phyloP scores from a whole-genome alignment of 1,284 basidiomycete genomes.

The Sanghuangporus baumii region DNA sequence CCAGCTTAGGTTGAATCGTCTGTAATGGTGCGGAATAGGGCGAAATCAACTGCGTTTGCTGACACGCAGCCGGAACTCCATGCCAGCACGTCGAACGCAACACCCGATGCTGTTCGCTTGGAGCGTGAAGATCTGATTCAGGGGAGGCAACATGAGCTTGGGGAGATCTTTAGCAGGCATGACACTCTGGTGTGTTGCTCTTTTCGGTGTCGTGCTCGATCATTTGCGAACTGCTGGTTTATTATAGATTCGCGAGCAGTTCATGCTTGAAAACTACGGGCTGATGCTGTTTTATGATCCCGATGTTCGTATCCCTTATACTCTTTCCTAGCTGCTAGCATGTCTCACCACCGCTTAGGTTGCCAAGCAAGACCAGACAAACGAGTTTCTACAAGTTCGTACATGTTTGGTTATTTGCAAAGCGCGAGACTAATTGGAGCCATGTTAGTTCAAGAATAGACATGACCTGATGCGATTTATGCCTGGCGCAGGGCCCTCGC shows the following conservation, averaged over 20 bases:
- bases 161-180: slow-evolving; percentile 58
- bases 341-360: slow-evolving; percentile 41
- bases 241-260: slow-evolving; percentile 70
- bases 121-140: slow-evolving; percentile 44
- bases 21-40: background rate
- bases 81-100: background rate
- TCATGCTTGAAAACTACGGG: slow-evolving; percentile 79
- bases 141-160: slow-evolving; percentile 55
- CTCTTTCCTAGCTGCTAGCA: slow-evolving; percentile 10
- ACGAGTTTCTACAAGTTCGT: slow-evolving; percentile 3
- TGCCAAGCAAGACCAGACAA: slow-evolving; percentile 6
- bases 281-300: slow-evolving; percentile 74
- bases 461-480: slow-evolving; percentile 56
- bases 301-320: slow-evolving; percentile 38
- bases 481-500: slow-evolving; percentile 42
- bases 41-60: background rate
- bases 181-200: slow-evolving; percentile 61
- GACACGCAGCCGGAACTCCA: background rate
- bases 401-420: slow-evolving; percentile 2
- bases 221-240: background rate
- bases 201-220: slow-evolving; percentile 9
- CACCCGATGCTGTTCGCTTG: background rate
- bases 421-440: slow-evolving; percentile 15
- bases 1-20: background rate
- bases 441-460: slow-evolving; percentile 52